Percentiles rank a stretch among this genome's conserved stretches.
Evolutionary conservation across 441 rosid species (phyloP).

Genomic region (Gossypium gossypioides): DNA sequence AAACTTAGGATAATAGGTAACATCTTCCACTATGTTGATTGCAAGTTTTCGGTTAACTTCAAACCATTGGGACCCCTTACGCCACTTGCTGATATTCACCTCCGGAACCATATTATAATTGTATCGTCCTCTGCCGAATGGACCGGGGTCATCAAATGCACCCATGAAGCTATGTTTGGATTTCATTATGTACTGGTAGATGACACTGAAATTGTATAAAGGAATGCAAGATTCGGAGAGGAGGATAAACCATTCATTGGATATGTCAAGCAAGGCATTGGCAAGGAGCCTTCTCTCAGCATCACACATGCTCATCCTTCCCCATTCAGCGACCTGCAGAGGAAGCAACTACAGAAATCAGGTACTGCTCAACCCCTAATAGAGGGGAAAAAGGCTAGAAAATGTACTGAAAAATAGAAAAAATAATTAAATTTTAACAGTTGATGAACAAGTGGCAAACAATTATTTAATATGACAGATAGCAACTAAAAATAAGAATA

Average conservation of each 20-base stretch:
- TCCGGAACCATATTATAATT: conserved; percentile 64
- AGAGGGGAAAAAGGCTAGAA: neutral
- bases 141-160: conserved; percentile 82
- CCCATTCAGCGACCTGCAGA: conserved; percentile 75
- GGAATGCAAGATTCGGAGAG: conserved; percentile 90
- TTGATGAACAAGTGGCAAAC: neutral
- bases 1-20: conserved; percentile 49
- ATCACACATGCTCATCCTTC: conserved; percentile 89
- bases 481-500: neutral
- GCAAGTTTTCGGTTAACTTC: conserved; percentile 70
- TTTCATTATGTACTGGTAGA: conserved; percentile 52
- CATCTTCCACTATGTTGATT: conserved; percentile 52
- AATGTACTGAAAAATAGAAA: neutral
- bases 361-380: neutral
- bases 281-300: conserved; percentile 84
- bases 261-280: conserved; percentile 71
- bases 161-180: conserved; percentile 70
- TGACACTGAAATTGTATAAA: conserved; percentile 57
- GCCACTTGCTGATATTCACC: conserved; percentile 70
- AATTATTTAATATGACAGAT: neutral
- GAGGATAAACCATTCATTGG: conserved; percentile 74
- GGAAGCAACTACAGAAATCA: neutral
- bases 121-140: conserved; percentile 79
- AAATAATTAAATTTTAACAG: neutral
- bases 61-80: conserved; percentile 94